Conservation (phyloP, 371 early-diverging fungal genomes). For the Dichotomocladium elegans region DNA sequence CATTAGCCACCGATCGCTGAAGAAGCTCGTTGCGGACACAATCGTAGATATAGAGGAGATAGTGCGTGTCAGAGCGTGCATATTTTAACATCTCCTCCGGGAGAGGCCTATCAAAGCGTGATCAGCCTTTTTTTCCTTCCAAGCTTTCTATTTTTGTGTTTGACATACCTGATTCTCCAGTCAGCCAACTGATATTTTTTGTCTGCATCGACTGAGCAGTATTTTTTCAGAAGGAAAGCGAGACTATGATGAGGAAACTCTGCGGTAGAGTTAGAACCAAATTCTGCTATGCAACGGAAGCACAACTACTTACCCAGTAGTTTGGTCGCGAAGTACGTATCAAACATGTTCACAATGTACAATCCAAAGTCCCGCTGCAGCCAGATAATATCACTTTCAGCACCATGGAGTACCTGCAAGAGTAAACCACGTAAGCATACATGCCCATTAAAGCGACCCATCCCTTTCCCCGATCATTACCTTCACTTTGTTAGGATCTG, state of each 20-base stretch:
- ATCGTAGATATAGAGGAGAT: constrained; percentile 91
- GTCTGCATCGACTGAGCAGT: constrained; percentile 81
- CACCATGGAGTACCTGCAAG: constrained; percentile 84
- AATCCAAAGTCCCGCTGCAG: constrained; percentile 96
- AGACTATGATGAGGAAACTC: constrained; percentile 72
- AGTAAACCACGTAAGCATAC: neutral
- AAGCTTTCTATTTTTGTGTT: no score
- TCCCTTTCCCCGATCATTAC: constrained; percentile 29
- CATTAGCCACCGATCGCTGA: constrained; percentile 49
- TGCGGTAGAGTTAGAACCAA: constrained; percentile 2
- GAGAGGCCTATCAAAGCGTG: constrained; percentile 65
- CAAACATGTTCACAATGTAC: constrained; percentile 94
- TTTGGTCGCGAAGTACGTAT: constrained; percentile 93
- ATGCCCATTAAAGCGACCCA: neutral
- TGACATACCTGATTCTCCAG: constrained; percentile 83
- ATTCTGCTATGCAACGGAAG: neutral
- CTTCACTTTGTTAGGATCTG: constrained; percentile 87
- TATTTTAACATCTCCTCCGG: constrained; percentile 90
- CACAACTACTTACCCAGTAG: constrained; percentile 50
- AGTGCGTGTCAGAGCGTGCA: constrained; percentile 95
- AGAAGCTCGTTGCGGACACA: constrained; percentile 82
- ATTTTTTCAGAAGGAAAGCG: constrained; percentile 76
- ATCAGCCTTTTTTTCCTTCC: neutral
- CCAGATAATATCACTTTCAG: constrained; percentile 95
- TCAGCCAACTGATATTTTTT: constrained; percentile 96